phyloP scores from a whole-genome alignment of 1,139 yeast genomes.

The Protomyces gravidus region DNA sequence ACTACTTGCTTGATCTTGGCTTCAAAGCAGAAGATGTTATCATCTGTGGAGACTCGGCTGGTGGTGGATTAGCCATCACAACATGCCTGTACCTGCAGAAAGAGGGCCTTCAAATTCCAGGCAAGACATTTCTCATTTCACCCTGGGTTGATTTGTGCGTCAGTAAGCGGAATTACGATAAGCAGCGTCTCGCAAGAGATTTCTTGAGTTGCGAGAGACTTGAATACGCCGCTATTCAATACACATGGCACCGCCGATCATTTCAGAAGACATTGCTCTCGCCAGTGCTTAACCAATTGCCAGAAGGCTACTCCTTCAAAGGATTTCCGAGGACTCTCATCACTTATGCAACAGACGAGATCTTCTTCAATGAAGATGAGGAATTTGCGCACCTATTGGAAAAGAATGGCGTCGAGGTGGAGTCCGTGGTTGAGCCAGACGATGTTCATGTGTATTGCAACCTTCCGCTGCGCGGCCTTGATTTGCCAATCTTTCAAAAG shows the following conservation, averaged over 20 bases:
- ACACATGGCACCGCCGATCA: not conserved
- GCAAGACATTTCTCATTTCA: not conserved
- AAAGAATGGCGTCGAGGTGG: not conserved
- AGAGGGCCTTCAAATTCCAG: not conserved
- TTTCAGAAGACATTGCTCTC: not conserved
- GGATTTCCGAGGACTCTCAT: not conserved
- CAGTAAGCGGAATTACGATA: not conserved
- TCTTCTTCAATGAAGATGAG: not conserved
- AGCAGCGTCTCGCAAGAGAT: not conserved
- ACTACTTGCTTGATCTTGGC: not conserved
- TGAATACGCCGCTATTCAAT: not conserved
- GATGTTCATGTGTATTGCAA: not conserved
- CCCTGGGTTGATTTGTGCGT: not conserved
- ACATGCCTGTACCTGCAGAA: not conserved
- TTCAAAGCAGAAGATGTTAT: not conserved
- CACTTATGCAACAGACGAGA: not conserved
- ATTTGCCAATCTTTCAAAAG: not conserved
- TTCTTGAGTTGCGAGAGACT: not conserved
- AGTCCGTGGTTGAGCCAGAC: not conserved
- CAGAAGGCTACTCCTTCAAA: not conserved
- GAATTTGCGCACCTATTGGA: not conserved
- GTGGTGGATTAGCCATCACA: not conserved
- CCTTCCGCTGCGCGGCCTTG: not conserved
- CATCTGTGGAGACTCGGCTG: not conserved
- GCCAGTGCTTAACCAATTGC: not conserved